phyloP scores from a whole-genome alignment of 768 basidiomycete species.

The Plicaturopsis crispa region DNA sequence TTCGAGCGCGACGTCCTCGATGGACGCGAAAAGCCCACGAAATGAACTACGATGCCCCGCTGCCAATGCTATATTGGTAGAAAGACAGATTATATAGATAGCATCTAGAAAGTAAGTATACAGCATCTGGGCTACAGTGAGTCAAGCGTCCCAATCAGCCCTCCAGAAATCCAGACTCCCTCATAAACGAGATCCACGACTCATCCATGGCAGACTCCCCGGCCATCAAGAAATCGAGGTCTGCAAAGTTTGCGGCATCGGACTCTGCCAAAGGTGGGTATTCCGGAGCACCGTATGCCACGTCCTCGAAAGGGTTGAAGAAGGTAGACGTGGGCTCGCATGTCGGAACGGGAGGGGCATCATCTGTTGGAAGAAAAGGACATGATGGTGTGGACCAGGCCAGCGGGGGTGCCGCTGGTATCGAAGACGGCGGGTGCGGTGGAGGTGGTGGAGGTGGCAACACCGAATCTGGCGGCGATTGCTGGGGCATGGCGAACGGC shows the following conservation, averaged over 20 bases:
- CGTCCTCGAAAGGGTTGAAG: background rate
- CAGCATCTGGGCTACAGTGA: too few species aligned
- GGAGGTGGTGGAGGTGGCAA: conserved; percentile 3
- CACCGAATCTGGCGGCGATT: conserved; percentile 13
- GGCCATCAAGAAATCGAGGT: conserved; percentile 40
- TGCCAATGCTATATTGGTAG: too few species aligned
- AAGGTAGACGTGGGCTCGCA: too few species aligned
- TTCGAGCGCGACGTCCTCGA: too few species aligned
- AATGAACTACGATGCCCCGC: too few species aligned
- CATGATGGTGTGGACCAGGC: conserved; percentile 4
- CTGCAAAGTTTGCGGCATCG: conserved; percentile 28
- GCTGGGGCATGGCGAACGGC: conserved; percentile 5
- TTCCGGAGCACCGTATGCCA: background rate
- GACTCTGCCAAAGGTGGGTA: background rate
- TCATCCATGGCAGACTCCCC: conserved; percentile 58
- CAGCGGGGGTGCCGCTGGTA: background rate
- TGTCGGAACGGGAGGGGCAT: background rate
- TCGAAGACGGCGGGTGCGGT: background rate
- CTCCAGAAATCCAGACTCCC: conserved; percentile 50
- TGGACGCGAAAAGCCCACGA: too few species aligned
- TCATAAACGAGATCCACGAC: conserved; percentile 62
- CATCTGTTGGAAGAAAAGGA: background rate
- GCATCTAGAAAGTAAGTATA: too few species aligned
- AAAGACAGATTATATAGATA: too few species aligned
- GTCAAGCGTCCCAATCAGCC: too few species aligned